These are phyloP conservation scores for Fraxinus ornus DNA, from an alignment of 305 asterid genomes.

Conservation along the genomic window DNA sequence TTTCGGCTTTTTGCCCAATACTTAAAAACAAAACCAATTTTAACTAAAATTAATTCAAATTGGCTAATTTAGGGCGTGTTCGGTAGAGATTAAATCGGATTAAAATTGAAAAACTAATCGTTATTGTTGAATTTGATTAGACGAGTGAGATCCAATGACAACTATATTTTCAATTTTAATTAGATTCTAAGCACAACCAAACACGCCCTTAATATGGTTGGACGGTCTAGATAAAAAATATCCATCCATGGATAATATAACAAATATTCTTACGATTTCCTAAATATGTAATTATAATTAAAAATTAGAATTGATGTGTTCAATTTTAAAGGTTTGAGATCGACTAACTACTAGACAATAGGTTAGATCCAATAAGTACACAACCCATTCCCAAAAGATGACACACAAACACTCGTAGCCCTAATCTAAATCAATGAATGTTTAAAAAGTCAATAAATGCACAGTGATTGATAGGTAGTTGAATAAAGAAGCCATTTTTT, in stretches of 20 bases:
- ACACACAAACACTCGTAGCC: neutral
- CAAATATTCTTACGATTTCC: neutral
- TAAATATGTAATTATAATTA: no score
- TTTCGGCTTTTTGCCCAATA: no score
- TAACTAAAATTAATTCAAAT: neutral
- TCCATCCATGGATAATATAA: no score
- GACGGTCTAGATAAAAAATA: no score
- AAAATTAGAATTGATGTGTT: no score
- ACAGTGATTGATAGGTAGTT: neutral
- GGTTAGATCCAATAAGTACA: neutral
- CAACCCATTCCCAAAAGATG: neutral
- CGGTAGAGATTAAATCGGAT: no score
- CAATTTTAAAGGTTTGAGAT: neutral
- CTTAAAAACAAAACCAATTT: no score
- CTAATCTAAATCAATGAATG: neutral
- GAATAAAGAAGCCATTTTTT: slow-evolving; percentile 1
- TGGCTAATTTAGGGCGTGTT: neutral
- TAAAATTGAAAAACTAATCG: no score
- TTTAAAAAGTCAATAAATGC: neutral
- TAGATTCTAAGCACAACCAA: neutral
- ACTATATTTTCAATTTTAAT: no score
- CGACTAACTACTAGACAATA: neutral
- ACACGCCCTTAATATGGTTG: neutral
- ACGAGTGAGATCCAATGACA: no score
- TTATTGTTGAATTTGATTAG: no score